Evolutionary conservation across 768 basidiomycete genomes (phyloP).

Genomic region (Kwoniella bestiolae): DNA sequence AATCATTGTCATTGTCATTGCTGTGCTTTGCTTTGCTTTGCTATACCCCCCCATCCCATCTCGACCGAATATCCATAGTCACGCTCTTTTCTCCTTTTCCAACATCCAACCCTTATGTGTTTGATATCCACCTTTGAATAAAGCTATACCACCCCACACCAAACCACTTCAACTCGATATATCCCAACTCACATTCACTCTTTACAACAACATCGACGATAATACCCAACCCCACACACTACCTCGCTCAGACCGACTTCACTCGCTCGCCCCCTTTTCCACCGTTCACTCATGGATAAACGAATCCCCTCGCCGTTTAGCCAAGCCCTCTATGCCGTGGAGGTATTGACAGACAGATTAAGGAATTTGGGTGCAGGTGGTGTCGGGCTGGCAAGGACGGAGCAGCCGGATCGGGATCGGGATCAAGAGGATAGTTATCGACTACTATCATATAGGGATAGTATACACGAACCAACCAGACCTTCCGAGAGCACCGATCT

Average conservation of each 20-base stretch:
- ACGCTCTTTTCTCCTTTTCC: no score
- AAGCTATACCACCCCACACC: not conserved
- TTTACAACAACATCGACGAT: not conserved
- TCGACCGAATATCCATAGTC: not conserved
- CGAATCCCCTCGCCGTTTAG: constrained; percentile 9
- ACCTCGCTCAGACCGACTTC: not conserved
- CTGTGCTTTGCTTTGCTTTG: not conserved
- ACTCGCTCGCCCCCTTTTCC: not conserved
- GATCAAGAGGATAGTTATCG: constrained; percentile 14
- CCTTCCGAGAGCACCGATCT: not conserved
- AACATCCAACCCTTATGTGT: not conserved
- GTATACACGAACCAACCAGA: not conserved
- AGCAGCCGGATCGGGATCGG: no score
- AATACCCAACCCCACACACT: not conserved
- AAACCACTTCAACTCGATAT: not conserved
- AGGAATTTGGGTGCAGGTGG: not conserved
- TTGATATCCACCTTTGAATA: not conserved
- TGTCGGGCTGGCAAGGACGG: no score
- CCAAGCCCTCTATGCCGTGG: constrained; percentile 8
- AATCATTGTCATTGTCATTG: no score
- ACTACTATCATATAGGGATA: constrained; percentile 6
- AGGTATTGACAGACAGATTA: constrained; percentile 7
- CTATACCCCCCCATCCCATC: not conserved
- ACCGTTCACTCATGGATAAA: constrained; percentile 6
- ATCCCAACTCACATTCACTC: not conserved